Evolutionary conservation across 768 basidiomycete species (phyloP), one percentile per base, ranked within the genome.

Genomic region (Phaffia australis): DNA sequence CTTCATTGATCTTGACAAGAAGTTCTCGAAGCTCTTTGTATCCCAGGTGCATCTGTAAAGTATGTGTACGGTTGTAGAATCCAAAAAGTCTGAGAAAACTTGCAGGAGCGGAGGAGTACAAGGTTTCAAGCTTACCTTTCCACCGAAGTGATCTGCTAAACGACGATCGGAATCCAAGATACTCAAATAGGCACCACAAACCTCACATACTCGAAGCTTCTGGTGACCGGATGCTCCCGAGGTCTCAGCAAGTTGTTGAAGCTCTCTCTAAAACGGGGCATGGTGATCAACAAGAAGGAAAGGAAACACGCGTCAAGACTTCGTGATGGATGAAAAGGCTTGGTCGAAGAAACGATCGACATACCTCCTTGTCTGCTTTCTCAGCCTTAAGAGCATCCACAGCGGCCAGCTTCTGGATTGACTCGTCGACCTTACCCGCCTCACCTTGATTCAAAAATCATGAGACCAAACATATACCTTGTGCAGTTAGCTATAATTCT

Each of bases 221-320:
- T 99, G 95, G 81, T 99, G 95, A n/a, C 95, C 95, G 65, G 92
- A 95, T 6, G 95, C 95, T 64, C 95, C 95, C 50, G 93, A 94
- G 35, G 91, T 98, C 75, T 99, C 95, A 51, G 94, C 95, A 70
- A 99, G 80, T 76, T 92, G 86, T 78, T 95, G 92, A 55, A 98
- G 81, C 73, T 98, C 95, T 65, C 89, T 86, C 88, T 92, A 69
- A 68, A 27, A 30, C 32, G 15, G 35, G 55, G 32, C 49, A 18
- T 48, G 25, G 19, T 48, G 25, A 32, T 23, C 25, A 69, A 7
- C 69, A 68, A n/a, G 18, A 15, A n/a, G 21, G 9, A 48, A 35
- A 50, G n/a, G 5, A 56, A 47, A 54, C 50, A 52, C 57, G 59
- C 55, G 66, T 35, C 48, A 56, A n/a, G 15, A 59, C 32, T 32